Evolutionary conservation across 2,329 filamentous ascomycete species (phyloP), one percentile per base, ranked within the genome.

Genomic region (Dactylellina sp.): DNA sequence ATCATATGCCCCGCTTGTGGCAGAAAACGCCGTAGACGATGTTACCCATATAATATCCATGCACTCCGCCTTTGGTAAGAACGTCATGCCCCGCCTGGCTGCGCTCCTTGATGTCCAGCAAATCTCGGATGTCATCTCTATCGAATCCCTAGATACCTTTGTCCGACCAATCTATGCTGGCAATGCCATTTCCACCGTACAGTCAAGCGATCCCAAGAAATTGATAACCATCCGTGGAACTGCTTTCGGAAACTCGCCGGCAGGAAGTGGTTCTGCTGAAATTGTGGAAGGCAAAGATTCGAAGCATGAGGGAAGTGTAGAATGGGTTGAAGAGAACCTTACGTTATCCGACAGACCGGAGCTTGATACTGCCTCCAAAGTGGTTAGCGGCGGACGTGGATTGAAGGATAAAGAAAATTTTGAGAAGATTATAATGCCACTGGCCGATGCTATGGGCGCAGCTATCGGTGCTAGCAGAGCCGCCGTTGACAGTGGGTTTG

Each of bases 331-430:
- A 1, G 95, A 99, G 82, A 89, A 97, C 79, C 87, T 99, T 60
- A 88, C 93, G 79, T 96, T 93, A 83, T 96, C 92, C 52, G 94
- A 98, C 81, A 89, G 96, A 44, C 95, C 95, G 7, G 95, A 99
- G 80, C 88, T 99, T 40, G 89, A 89, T 35, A 96, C 93, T n/a
- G 95, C 95, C 53, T 85, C 87, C 77, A 91, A 87, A 80, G 93
- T 99, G 18, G 95, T 99, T 18, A 96, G 93, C 7, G 95, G 95
- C 77, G 95, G 95, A 5, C 89, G 95, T 78, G 95, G 94, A 46
- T 85, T 99, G 78, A 99, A 98, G 85, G 97, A 94, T 14, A 98
- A 97, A 85, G 92, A 97, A 81, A 93, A 98, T 63, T 99, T 99
- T 80, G 93, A 99, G 83, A 89, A 87, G 78, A 82, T 99, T 63